phyloP scores from a whole-genome alignment of 2,329 filamentous ascomycete species.

The Colletotrichum sp. region DNA sequence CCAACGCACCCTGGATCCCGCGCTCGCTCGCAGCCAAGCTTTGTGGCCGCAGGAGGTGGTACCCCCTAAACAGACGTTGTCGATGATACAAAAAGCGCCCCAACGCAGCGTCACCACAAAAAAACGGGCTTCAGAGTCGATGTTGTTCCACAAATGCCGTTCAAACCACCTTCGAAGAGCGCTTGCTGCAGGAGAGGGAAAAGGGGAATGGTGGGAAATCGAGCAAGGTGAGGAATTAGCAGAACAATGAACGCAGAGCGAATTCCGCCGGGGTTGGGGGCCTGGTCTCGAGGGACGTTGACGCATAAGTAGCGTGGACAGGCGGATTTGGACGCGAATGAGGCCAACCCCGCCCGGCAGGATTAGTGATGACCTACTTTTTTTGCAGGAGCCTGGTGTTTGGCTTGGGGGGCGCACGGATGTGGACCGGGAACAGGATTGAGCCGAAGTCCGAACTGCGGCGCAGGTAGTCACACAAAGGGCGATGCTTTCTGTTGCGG shows the following conservation, averaged over 20 bases:
- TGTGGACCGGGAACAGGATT: background rate
- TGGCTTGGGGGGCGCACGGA: background rate
- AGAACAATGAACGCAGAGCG: background rate
- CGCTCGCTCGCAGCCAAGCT: background rate
- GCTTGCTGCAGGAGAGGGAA: background rate
- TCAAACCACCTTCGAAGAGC: background rate
- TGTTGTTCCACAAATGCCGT: background rate
- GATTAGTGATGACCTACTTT: background rate
- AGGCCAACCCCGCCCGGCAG: background rate
- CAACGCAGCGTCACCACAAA: background rate
- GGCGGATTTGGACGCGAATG: background rate
- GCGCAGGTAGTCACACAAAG: background rate
- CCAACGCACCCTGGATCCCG: background rate
- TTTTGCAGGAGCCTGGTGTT: background rate
- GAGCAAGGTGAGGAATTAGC: background rate
- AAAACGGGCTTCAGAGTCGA: background rate
- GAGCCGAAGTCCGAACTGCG: background rate
- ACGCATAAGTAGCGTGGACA: background rate
- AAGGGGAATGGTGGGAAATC: background rate
- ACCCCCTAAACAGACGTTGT: background rate
- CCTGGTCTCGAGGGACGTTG: background rate
- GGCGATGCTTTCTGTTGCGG: background rate
- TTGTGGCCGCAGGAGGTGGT: background rate
- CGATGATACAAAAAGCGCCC: background rate
- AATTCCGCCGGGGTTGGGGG: constrained; percentile 9